Evolutionary conservation across 768 basidiomycete species (phyloP).

Genomic region (Mrakia blollopis): DNA sequence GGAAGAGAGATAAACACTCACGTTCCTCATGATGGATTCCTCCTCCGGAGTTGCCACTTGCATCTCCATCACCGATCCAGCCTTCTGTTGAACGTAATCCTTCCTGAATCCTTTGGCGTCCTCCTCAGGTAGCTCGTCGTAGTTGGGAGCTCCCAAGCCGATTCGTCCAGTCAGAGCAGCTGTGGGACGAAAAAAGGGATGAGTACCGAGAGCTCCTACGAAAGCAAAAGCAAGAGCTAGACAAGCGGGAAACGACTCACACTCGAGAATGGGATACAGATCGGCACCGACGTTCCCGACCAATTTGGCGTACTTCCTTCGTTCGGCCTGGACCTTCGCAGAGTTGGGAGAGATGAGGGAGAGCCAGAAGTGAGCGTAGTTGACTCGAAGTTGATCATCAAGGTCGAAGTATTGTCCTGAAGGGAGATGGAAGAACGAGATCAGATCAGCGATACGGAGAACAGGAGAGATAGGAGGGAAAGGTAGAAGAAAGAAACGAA

Average conservation of each 20-base stretch:
- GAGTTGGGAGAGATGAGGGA: constrained; percentile 73
- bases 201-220: no score
- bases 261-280: constrained; percentile 45
- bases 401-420: constrained; percentile 79
- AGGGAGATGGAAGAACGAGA: not conserved
- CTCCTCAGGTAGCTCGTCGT: not conserved
- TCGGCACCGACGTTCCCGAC: constrained; percentile 88
- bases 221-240: no score
- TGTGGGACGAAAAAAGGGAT: not conserved
- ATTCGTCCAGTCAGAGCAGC: constrained; percentile 31
- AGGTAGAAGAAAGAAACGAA: constrained; percentile 33
- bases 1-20: not conserved
- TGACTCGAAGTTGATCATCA: constrained; percentile 68
- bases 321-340: constrained; percentile 57
- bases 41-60: constrained; percentile 38
- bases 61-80: constrained; percentile 36
- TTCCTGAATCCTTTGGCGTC: constrained; percentile 4
- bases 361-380: constrained; percentile 68
- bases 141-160: constrained; percentile 13
- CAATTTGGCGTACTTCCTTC: constrained; percentile 79
- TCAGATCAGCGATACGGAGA: not conserved
- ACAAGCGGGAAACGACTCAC: not conserved
- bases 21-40: constrained; percentile 6
- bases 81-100: constrained; percentile 18
- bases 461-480: not conserved